Base-by-base conservation (phyloP, 208 protist species). In the Strigomonas oncopelti region DNA sequence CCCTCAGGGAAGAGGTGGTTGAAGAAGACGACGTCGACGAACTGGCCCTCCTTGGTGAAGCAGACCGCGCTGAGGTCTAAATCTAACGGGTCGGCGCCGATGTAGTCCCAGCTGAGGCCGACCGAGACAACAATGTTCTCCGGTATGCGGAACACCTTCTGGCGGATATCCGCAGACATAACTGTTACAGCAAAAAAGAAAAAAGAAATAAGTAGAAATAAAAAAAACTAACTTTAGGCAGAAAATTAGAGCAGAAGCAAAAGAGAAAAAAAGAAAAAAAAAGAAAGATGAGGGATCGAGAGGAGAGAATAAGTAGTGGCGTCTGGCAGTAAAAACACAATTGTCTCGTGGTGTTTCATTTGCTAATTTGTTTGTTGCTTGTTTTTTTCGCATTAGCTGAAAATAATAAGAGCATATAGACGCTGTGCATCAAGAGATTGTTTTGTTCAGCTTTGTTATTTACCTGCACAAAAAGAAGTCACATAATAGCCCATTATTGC, bases 131-230 rank as follows among this genome's bases (percentile, higher is more conserved):
- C 75, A 29, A 90, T 76, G 58, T 72, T 80, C 45, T 66, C 61
- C 1, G 90, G 87, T n/a, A 95, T 76, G 64, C 81, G 84, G 59
- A 93, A 91, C 18, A 94, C 76, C 65, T 87, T 88, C 74, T 94
- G 88, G 51, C 78, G 88, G n/a, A 91, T 68, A 71, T 91, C 80
- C 32, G 71, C 61, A n/a, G 64, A 78, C 14, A 76, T 51, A 72
- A 84, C 84, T 9, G 20, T 22, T 27, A 25, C n/a, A 34, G 34
- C 8, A 64, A 25, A 51, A 38, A 51, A 70, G n/a, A 45, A 20
- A 31, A 45, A 16, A 25, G 36, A 38, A 51, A 70, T 0, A 45
- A 20, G n/a, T 28, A 16, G n/a, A 62, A 53, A 61, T 59, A 65
- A 67, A 61, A 46, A 52, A 5, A 18, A 65, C 11, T 52, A 52